A percentile compares a stretch with the other conserved stretches of the same genome.
phyloP scores from a whole-genome alignment of 2,329 filamentous ascomycete species.

The Clonostachys solani region DNA sequence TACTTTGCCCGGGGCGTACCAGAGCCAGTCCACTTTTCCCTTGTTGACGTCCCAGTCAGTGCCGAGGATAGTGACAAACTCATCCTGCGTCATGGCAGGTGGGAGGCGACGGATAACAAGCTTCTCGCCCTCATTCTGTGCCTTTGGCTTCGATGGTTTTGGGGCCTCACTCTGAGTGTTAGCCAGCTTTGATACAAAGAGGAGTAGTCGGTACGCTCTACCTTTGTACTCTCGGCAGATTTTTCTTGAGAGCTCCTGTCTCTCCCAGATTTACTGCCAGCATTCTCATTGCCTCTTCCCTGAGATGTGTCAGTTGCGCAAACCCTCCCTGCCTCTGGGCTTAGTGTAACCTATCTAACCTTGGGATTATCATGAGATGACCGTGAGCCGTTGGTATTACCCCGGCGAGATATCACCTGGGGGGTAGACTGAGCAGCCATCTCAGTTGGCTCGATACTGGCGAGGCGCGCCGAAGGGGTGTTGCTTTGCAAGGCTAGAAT shows the following conservation, averaged over 20 bases:
- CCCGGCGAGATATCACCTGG: too few relatives aligned
- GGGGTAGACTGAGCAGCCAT: too few relatives aligned
- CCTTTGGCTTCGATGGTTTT: conserved; percentile 20
- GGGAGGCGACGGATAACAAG: conserved; percentile 80
- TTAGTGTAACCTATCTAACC: too few relatives aligned
- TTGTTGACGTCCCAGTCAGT: conserved; percentile 77
- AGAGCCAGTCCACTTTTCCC: conserved; percentile 81
- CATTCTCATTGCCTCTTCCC: too few relatives aligned
- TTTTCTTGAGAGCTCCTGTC: neutral
- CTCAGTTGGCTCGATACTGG: too few relatives aligned
- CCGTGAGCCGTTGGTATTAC: too few relatives aligned
- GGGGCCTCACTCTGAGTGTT: conserved; percentile 11
- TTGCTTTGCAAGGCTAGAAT: too few relatives aligned
- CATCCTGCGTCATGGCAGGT: conserved; percentile 75
- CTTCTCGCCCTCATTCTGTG: conserved; percentile 62
- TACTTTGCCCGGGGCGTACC: conserved; percentile 63
- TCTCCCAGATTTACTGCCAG: neutral
- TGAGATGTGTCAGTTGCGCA: too few relatives aligned
- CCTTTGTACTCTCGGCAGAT: neutral
- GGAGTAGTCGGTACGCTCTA: neutral
- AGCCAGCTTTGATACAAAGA: too few relatives aligned
- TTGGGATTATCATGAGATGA: too few relatives aligned
- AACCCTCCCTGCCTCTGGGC: too few relatives aligned
- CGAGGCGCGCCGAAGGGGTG: too few relatives aligned
- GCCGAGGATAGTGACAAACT: conserved; percentile 70